phyloP scores from a whole-genome alignment of 1,139 yeast genomes.

The Candida sanyaensis region DNA sequence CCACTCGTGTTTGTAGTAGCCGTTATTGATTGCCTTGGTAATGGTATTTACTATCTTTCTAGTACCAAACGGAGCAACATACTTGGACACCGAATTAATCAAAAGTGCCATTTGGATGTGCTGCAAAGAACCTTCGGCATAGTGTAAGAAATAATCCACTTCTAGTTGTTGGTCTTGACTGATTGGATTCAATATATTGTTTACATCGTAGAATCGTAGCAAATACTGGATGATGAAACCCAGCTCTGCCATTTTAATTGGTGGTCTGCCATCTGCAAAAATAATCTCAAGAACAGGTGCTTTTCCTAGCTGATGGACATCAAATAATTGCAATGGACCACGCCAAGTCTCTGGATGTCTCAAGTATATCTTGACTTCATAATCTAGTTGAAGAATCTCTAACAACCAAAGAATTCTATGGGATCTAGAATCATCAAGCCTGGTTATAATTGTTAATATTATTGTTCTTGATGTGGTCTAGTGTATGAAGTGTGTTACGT shows the following conservation, averaged over 20 bases:
- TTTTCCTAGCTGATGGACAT: slow-evolving; percentile 59
- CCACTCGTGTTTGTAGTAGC: slow-evolving; percentile 45
- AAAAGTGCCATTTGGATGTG: slow-evolving; percentile 45
- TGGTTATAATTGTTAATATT: slow-evolving; percentile 10
- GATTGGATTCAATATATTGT: slow-evolving; percentile 31
- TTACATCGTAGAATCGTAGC: slow-evolving; percentile 40
- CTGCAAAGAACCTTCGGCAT: slow-evolving; percentile 59
- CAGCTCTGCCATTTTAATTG: slow-evolving; percentile 43
- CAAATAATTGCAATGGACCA: slow-evolving; percentile 46
- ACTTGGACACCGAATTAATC: slow-evolving; percentile 39
- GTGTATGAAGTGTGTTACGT: neutral
- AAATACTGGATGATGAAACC: slow-evolving; percentile 51
- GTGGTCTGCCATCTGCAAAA: slow-evolving; percentile 44
- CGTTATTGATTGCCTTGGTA: slow-evolving; percentile 44
- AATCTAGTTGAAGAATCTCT: slow-evolving; percentile 53
- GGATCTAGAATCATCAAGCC: slow-evolving; percentile 57
- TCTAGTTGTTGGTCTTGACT: slow-evolving; percentile 33
- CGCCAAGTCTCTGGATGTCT: slow-evolving; percentile 48
- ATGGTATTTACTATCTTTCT: slow-evolving; percentile 41
- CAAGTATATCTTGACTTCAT: slow-evolving; percentile 50
- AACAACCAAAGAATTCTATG: slow-evolving; percentile 57
- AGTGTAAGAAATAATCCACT: slow-evolving; percentile 55
- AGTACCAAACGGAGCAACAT: slow-evolving; percentile 49
- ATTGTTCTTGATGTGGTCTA: neutral
- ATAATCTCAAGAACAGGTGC: slow-evolving; percentile 53